Evolutionary conservation across 371 early-diverging fungal genomes (phyloP).

Genomic region (Haplosporangium sp.): DNA sequence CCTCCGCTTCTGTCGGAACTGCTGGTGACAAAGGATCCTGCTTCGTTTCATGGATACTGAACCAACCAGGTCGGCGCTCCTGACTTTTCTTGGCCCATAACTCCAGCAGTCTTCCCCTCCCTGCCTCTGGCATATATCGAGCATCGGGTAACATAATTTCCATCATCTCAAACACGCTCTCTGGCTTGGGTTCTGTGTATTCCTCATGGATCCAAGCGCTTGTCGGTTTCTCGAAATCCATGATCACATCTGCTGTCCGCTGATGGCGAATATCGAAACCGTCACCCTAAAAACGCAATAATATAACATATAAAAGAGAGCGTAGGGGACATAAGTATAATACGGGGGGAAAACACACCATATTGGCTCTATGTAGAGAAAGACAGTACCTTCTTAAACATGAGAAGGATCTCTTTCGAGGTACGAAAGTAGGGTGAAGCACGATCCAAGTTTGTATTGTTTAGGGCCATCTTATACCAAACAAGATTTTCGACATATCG

Average conservation of each 20-base stretch:
- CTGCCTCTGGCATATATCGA: constrained; percentile 54
- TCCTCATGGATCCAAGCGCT: constrained; percentile 66
- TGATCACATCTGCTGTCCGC: constrained; percentile 72
- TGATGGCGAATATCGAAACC: constrained; percentile 74
- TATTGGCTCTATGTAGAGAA: too few relatives aligned
- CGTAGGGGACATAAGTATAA: neutral
- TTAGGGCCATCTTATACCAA: constrained; percentile 71
- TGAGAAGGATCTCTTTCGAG: constrained; percentile 66
- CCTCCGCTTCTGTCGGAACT: neutral
- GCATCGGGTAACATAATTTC: constrained; percentile 72
- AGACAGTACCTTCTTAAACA: constrained; percentile 71
- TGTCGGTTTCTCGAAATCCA: constrained; percentile 67
- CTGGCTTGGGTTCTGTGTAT: constrained; percentile 70
- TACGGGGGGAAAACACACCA: too few relatives aligned
- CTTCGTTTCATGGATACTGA: constrained; percentile 68
- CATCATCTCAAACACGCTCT: constrained; percentile 70
- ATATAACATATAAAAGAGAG: too few relatives aligned
- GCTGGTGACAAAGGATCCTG: too few relatives aligned
- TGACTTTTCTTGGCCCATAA: constrained; percentile 67
- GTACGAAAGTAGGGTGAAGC: constrained; percentile 62
- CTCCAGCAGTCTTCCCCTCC: constrained; percentile 66
- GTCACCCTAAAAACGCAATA: constrained; percentile 59
- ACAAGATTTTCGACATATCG: constrained; percentile 76
- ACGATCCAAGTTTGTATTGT: constrained; percentile 62
- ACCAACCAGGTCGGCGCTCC: constrained; percentile 66